Evolutionary conservation across 495 filamentous ascomycete genomes (phyloP).

Genomic region (Aspergillus baeticus): DNA sequence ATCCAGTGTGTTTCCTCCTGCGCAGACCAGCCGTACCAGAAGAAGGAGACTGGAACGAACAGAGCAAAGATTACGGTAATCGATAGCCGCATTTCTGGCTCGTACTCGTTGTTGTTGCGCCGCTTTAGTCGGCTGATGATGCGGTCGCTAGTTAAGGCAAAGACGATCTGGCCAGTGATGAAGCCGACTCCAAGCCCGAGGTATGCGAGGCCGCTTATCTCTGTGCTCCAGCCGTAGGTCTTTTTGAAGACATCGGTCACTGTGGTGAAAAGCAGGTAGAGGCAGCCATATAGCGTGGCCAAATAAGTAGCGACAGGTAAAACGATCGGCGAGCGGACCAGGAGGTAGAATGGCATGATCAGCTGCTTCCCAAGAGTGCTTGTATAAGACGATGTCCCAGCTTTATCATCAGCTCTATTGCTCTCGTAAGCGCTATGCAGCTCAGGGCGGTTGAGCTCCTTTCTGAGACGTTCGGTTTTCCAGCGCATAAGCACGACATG

Average conservation of each 20-base stretch:
- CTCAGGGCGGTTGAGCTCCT: slow-evolving; percentile 35
- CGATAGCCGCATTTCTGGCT: slow-evolving; percentile 65
- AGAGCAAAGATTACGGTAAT: slow-evolving; percentile 58
- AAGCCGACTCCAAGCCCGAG: slow-evolving; percentile 65
- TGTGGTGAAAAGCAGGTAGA: slow-evolving; percentile 73
- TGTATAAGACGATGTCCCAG: neutral
- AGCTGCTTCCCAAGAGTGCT: neutral
- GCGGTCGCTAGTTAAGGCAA: slow-evolving; percentile 46
- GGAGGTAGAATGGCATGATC: neutral
- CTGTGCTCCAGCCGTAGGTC: slow-evolving; percentile 61
- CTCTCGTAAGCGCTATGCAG: slow-evolving; percentile 23
- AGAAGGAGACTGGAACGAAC: slow-evolving; percentile 30
- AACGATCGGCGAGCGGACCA: slow-evolving; percentile 62
- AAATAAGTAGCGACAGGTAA: slow-evolving; percentile 58
- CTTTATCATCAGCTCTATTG: slow-evolving; percentile 6
- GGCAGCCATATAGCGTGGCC: slow-evolving; percentile 63
- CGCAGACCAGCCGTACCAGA: slow-evolving; percentile 34
- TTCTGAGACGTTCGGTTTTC: slow-evolving; percentile 44
- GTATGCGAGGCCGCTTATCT: slow-evolving; percentile 63
- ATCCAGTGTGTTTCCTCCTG: slow-evolving; percentile 32
- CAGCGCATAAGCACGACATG: slow-evolving; percentile 48
- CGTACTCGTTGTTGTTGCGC: slow-evolving; percentile 51
- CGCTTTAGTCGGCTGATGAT: slow-evolving; percentile 31
- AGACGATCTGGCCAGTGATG: slow-evolving; percentile 45
- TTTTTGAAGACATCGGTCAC: slow-evolving; percentile 61